These are phyloP conservation scores for Spathaspora sp. DNA, from an alignment of 1,139 yeast species.

Conservation along the genomic window DNA sequence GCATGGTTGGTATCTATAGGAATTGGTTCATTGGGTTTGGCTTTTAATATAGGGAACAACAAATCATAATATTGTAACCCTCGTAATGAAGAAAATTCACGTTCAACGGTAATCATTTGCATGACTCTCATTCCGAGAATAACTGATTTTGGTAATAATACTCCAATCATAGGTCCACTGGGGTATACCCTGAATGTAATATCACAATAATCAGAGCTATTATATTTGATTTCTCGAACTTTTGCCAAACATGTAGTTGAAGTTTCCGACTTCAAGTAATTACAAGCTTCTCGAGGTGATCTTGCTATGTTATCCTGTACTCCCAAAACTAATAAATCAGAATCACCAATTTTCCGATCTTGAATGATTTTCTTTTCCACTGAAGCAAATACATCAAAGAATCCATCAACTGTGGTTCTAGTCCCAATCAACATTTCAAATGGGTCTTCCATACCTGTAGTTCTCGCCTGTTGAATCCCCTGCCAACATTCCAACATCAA, in stretches of 20 bases:
- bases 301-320: slow-evolving; percentile 31
- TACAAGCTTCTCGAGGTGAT: slow-evolving; percentile 15
- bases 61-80: slow-evolving; percentile 84
- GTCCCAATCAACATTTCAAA: slow-evolving; percentile 74
- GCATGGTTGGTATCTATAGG: slow-evolving; percentile 37
- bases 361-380: slow-evolving; percentile 51
- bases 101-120: slow-evolving; percentile 88
- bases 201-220: slow-evolving; percentile 67
- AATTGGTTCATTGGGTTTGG: slow-evolving; percentile 52
- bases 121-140: slow-evolving; percentile 70
- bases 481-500: slow-evolving; percentile 93
- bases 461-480: slow-evolving; percentile 72
- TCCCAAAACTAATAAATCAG: slow-evolving; percentile 75
- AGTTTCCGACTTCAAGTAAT: slow-evolving; percentile 26
- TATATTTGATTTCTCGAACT: slow-evolving; percentile 66
- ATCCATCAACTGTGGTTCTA: slow-evolving; percentile 79
- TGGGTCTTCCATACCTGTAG: slow-evolving; percentile 61
- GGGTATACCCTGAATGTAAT: slow-evolving; percentile 68
- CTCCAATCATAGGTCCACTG: slow-evolving; percentile 48
- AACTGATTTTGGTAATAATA: slow-evolving; percentile 62
- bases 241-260: slow-evolving; percentile 70
- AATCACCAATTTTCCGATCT: slow-evolving; percentile 62
- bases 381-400: slow-evolving; percentile 86
- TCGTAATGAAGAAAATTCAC: slow-evolving; percentile 83
- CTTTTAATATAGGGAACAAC: slow-evolving; percentile 60